Conservation (phyloP, 73 alveolate genomes). For the Paramecium primaurelia region DNA sequence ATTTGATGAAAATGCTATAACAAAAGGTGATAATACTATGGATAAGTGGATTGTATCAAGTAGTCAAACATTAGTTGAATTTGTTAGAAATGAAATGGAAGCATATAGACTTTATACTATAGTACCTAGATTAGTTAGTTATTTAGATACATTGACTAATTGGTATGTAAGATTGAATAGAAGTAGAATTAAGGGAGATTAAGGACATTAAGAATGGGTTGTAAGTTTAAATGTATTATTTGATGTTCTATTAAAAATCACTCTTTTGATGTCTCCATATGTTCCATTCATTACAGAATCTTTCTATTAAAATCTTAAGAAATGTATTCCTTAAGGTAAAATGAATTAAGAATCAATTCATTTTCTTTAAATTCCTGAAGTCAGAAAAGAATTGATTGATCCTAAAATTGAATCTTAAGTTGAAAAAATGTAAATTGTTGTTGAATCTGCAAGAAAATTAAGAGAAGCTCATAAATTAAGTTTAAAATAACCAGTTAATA, state of each 20-base stretch:
- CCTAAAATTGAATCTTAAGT: constrained; percentile 83
- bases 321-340: constrained; percentile 83
- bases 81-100: constrained; percentile 94
- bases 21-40: constrained; percentile 75
- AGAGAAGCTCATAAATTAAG: constrained; percentile 91
- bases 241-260: constrained; percentile 83
- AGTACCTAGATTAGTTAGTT: constrained; percentile 79
- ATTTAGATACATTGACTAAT: constrained; percentile 92
- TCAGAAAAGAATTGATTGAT: constrained; percentile 81
- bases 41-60: constrained; percentile 96
- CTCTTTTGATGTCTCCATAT: constrained; percentile 92
- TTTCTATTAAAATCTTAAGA: constrained; percentile 90
- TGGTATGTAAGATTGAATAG: constrained; percentile 98
- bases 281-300: constrained; percentile 97
- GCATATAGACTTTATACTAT: constrained; percentile 92
- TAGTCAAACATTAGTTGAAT: constrained; percentile 83
- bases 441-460: constrained; percentile 91
- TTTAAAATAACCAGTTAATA: constrained; percentile 86
- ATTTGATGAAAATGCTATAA: constrained; percentile 67
- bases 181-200: constrained; percentile 96
- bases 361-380: constrained; percentile 87
- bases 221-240: constrained; percentile 84
- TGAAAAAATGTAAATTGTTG: constrained; percentile 80
- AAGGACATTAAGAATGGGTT: constrained; percentile 80
- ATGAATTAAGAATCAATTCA: constrained; percentile 86